These are phyloP conservation scores for Quercus dentata DNA, from an alignment of 306 rosid species.

Conservation along the genomic window DNA sequence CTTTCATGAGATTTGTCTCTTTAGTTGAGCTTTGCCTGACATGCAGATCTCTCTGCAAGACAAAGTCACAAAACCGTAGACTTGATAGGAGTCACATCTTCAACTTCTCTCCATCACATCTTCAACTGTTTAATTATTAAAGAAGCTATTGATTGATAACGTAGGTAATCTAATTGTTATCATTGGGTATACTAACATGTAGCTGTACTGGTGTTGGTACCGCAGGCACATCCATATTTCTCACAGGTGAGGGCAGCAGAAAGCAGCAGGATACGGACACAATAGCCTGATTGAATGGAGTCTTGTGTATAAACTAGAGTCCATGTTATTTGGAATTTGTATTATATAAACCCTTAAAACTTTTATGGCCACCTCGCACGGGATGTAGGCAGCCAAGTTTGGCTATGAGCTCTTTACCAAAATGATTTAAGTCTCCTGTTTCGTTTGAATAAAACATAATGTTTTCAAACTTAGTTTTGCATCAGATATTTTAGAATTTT, in stretches of 20 bases:
- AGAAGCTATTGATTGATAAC: neutral
- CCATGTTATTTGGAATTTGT: conserved; percentile 38
- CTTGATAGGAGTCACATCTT: too few relatives aligned
- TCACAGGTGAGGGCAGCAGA: conserved; percentile 96
- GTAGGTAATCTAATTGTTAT: neutral
- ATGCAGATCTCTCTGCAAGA: too few relatives aligned
- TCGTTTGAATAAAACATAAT: conserved; percentile 17
- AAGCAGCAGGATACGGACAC: conserved; percentile 85
- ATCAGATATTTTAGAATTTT: too few relatives aligned
- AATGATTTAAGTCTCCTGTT: conserved; percentile 10
- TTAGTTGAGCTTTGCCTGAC: too few relatives aligned
- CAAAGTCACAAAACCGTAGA: too few relatives aligned
- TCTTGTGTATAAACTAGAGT: conserved; percentile 25
- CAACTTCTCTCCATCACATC: too few relatives aligned
- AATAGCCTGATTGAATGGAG: conserved; percentile 27
- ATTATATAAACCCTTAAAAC: conserved; percentile 28
- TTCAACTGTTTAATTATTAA: too few relatives aligned
- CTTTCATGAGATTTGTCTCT: too few relatives aligned
- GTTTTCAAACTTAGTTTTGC: neutral
- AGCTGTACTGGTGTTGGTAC: conserved; percentile 10
- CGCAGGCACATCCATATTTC: conserved; percentile 85
- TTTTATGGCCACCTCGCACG: conserved; percentile 22
- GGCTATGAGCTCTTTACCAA: conserved; percentile 28
- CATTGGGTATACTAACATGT: conserved; percentile 1
- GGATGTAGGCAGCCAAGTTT: conserved; percentile 19